phyloP scores from a whole-genome alignment of 192 early-diverging fungal genomes.

The Linnemannia hyalina region DNA sequence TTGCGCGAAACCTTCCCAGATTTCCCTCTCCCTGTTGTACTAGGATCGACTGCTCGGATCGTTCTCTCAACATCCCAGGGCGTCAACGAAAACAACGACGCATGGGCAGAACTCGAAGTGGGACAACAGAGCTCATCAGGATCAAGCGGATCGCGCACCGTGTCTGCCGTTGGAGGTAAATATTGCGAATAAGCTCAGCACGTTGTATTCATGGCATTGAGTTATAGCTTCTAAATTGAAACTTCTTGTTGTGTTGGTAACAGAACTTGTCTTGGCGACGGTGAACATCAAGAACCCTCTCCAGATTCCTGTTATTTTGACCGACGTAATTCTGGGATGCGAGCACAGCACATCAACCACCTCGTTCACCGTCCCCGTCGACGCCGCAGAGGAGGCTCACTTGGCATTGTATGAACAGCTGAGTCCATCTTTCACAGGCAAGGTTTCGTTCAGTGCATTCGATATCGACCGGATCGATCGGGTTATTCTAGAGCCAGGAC shows the following conservation, averaged over 20 bases:
- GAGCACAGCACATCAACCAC: slow-evolving; percentile 54
- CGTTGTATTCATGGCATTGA: background rate
- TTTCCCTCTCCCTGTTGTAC: slow-evolving; percentile 73
- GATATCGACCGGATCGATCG: slow-evolving; percentile 68
- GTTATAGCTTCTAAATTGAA: background rate
- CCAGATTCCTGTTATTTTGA: slow-evolving; percentile 74
- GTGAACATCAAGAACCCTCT: slow-evolving; percentile 80
- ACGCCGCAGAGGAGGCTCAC: slow-evolving; percentile 53
- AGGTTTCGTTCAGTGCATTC: slow-evolving; percentile 61
- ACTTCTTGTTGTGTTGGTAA: slow-evolving; percentile 4
- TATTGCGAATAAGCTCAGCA: background rate
- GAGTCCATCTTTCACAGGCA: slow-evolving; percentile 33
- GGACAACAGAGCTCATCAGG: slow-evolving; percentile 42
- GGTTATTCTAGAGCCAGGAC: slow-evolving; percentile 44
- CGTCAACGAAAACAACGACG: slow-evolving; percentile 67
- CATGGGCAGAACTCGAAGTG: slow-evolving; percentile 79
- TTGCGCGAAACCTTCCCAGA: slow-evolving; percentile 61
- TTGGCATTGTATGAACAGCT: slow-evolving; percentile 47
- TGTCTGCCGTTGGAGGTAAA: slow-evolving; percentile 84
- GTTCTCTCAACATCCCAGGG: slow-evolving; percentile 74
- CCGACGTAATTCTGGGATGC: slow-evolving; percentile 73
- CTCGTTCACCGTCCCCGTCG: slow-evolving; percentile 25
- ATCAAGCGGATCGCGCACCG: slow-evolving; percentile 63
- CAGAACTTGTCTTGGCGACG: slow-evolving; percentile 80
- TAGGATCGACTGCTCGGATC: slow-evolving; percentile 65